Conservation (phyloP, 371 early-diverging fungal species). For the Batkoa obscura region DNA sequence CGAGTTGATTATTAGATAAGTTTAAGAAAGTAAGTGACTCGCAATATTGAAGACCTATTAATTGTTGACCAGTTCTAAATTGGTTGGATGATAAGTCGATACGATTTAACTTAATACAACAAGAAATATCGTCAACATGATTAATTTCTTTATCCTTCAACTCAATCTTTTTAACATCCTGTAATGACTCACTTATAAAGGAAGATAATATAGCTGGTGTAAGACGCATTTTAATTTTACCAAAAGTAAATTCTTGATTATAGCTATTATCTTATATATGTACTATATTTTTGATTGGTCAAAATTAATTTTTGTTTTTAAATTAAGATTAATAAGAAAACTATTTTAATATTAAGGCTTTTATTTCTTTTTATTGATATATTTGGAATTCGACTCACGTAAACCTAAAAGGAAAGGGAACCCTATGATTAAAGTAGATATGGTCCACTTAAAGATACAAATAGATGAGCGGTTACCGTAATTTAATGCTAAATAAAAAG, state of each 20-base stretch:
- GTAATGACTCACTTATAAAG: conserved; percentile 14
- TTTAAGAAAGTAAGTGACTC: conserved; percentile 38
- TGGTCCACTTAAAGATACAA: too few relatives aligned
- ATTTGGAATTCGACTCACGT: too few relatives aligned
- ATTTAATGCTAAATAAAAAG: too few relatives aligned
- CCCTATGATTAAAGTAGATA: too few relatives aligned
- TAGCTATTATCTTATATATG: too few relatives aligned
- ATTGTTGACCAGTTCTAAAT: conserved; percentile 24
- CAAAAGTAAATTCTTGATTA: background rate
- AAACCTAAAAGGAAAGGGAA: too few relatives aligned
- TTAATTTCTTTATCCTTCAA: conserved; percentile 32
- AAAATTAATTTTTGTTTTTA: too few relatives aligned
- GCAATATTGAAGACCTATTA: conserved; percentile 30
- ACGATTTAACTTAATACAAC: conserved; percentile 38
- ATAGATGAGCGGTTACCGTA: too few relatives aligned
- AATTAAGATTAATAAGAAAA: too few relatives aligned
- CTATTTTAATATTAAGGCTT: too few relatives aligned
- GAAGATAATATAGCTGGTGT: conserved; percentile 21
- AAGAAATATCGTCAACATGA: conserved; percentile 44
- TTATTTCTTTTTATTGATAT: too few relatives aligned
- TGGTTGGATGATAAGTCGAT: conserved; percentile 45
- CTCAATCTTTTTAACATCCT: conserved; percentile 25
- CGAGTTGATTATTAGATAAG: conserved; percentile 38
- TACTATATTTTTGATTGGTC: too few relatives aligned
- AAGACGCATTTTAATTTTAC: conserved; percentile 24